Evolutionary conservation across 1,139 yeast species (phyloP), one percentile per base, ranked within the genome.

Genomic region (Nakaseomyces bracarensis): DNA sequence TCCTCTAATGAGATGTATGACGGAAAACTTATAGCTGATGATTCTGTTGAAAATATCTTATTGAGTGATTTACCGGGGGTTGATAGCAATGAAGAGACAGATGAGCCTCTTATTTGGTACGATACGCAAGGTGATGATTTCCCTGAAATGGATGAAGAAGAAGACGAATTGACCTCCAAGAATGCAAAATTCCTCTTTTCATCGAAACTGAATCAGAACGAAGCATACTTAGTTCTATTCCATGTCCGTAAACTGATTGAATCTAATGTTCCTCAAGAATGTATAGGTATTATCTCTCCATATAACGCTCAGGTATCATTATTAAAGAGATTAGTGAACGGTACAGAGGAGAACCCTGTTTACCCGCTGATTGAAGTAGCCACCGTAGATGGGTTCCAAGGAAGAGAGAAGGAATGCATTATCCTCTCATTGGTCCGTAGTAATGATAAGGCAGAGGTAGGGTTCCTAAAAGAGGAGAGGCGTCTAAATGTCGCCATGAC

Each of bases 111-210:
- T 1, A 66, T 86, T 1, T 89, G 96, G 95, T 79, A 81, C 52
- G 97, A 89, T 55, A 89, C 97, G 0, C 93, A 85, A 60, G 94
- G 94, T n/a, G 95, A 91, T 3, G 85, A 81, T 36, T 83, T 70
- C 51, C 79, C 76, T 1, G 91, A 82, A 49, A 68, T 68, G 44
- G 74, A 75, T 23, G 62, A 67, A 11, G 64, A 57, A 15, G 62
- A 56, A 15, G 67, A 65, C 25, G 60, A 54, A 18, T 45, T 52
- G 15, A 21, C 27, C 10, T 29, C 40, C 7, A 21, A 33, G 26
- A 33, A n/a, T n/a, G 36, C 36, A 25, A 33, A 21, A 18, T 36
- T 36, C n/a, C 15, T 67, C 2, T 45, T 54, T 5, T 52, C 70
- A 3, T 80, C 89, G 0, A 82, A 82, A 54, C 80, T 62, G 51